Percentiles rank a stretch among this genome's conserved stretches.
Evolutionary conservation across 371 early-diverging fungal species (phyloP).

Genomic region (Apophysomyces sp.): DNA sequence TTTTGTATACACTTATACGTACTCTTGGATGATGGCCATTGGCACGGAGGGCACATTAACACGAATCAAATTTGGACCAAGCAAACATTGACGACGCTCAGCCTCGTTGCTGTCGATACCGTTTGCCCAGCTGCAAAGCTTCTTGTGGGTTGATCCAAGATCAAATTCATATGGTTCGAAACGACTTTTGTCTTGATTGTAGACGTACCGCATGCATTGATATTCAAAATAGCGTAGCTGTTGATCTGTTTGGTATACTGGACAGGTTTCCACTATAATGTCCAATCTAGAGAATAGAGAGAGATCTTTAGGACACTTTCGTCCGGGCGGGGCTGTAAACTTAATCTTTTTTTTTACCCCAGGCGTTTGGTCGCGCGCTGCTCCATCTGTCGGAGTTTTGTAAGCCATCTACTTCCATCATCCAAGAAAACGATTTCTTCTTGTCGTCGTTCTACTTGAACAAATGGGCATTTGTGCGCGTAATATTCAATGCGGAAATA

Average conservation of each 20-base stretch:
- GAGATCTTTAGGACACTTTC: not conserved
- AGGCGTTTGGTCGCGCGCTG: conserved; percentile 12
- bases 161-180: conserved; percentile 60
- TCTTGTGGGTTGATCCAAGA: conserved; percentile 51
- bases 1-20: not conserved
- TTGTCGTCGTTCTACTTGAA: conserved; percentile 63
- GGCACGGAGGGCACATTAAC: conserved; percentile 54
- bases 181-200: conserved; percentile 31
- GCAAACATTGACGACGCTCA: conserved; percentile 44
- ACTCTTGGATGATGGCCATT: conserved; percentile 57
- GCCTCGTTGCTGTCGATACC: conserved; percentile 60
- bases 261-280: conserved; percentile 41
- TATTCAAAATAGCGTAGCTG: conserved; percentile 65
- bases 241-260: conserved; percentile 35
- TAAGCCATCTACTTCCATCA: conserved; percentile 35
- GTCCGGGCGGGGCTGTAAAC: not conserved
- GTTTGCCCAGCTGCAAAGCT: conserved; percentile 38
- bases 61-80: conserved; percentile 69
- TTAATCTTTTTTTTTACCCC: conserved; percentile 10
- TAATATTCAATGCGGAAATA: conserved; percentile 62
- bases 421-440: conserved; percentile 55
- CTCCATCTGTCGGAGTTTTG: conserved; percentile 35
- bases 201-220: conserved; percentile 76
- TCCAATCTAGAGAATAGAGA: conserved; percentile 18
- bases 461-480: conserved; percentile 48